Percentiles rank a stretch among this genome's conserved stretches.
phyloP scores from a whole-genome alignment of 805 yeast species.

The Kazachstania africana region DNA sequence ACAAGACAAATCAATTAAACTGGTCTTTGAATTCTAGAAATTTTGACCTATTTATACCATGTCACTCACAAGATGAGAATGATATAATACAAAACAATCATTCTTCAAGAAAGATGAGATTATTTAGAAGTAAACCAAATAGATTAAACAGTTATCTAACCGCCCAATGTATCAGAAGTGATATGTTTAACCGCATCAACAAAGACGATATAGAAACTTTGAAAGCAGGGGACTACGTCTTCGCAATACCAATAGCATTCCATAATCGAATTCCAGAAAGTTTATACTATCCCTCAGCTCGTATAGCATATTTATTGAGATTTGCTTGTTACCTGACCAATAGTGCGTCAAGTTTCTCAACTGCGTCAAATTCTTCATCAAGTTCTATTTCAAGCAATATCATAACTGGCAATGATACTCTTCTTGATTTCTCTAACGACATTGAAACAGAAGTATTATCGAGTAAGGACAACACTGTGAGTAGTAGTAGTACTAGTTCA shows the following conservation, averaged over 20 bases:
- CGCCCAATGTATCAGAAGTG: neutral
- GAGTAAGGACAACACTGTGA: slow-evolving; percentile 6
- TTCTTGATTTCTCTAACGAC: neutral
- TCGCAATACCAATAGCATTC: slow-evolving; percentile 47
- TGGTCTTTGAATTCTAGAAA: slow-evolving; percentile 10
- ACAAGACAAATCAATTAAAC: slow-evolving; percentile 22
- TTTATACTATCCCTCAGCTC: slow-evolving; percentile 26
- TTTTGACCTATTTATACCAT: slow-evolving; percentile 15
- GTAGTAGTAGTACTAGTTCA: slow-evolving; percentile 2
- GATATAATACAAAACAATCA: neutral
- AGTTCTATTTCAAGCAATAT: neutral
- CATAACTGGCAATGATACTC: neutral
- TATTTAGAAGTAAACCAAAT: neutral
- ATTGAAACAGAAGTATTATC: slow-evolving; percentile 5
- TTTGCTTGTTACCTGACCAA: slow-evolving; percentile 6
- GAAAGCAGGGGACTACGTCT: slow-evolving; percentile 59
- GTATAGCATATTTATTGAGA: slow-evolving; percentile 13
- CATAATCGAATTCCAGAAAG: slow-evolving; percentile 54
- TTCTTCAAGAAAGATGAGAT: neutral
- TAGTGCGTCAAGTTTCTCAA: neutral
- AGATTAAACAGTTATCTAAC: neutral
- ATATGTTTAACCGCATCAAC: slow-evolving; percentile 2
- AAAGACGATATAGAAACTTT: slow-evolving; percentile 5
- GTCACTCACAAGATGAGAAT: neutral
- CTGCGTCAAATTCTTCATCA: neutral